These are phyloP conservation scores for Eleusine indica DNA, from an alignment of 176 grass and related monocot genomes.

Conservation along the genomic window DNA sequence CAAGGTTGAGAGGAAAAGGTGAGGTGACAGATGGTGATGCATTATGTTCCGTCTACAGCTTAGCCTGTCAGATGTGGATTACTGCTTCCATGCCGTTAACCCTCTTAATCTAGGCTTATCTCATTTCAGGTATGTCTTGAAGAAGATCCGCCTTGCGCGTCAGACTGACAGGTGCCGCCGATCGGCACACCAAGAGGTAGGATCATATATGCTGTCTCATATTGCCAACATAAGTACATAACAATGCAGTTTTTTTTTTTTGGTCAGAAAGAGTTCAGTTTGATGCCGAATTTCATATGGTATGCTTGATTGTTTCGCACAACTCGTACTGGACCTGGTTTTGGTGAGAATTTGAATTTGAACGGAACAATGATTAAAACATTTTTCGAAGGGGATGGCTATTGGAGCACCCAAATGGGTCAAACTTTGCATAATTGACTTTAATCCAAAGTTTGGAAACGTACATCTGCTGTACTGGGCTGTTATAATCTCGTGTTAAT, in stretches of 20 bases:
- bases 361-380: background rate
- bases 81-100: slow-evolving; percentile 2
- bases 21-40: slow-evolving; percentile 11
- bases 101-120: slow-evolving; percentile 8
- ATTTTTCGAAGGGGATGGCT: background rate
- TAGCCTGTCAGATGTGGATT: background rate
- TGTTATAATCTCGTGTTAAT: slow-evolving; percentile 1
- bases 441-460: background rate
- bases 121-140: slow-evolving; percentile 80
- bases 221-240: background rate
- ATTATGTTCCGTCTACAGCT: background rate
- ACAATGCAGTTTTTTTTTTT: background rate
- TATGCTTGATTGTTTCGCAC: background rate
- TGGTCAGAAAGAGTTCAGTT: background rate
- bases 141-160: slow-evolving; percentile 92
- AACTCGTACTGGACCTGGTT: background rate
- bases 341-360: background rate
- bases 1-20: slow-evolving; percentile 90
- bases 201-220: background rate
- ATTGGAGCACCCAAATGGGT: background rate
- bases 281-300: background rate
- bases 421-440: background rate
- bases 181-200: slow-evolving; percentile 86
- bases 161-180: slow-evolving; percentile 77
- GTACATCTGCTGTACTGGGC: background rate